Evolutionary conservation across 495 filamentous ascomycete species (phyloP), one percentile per base, ranked within the genome.

Genomic region (Annulohypoxylon moriforme): DNA sequence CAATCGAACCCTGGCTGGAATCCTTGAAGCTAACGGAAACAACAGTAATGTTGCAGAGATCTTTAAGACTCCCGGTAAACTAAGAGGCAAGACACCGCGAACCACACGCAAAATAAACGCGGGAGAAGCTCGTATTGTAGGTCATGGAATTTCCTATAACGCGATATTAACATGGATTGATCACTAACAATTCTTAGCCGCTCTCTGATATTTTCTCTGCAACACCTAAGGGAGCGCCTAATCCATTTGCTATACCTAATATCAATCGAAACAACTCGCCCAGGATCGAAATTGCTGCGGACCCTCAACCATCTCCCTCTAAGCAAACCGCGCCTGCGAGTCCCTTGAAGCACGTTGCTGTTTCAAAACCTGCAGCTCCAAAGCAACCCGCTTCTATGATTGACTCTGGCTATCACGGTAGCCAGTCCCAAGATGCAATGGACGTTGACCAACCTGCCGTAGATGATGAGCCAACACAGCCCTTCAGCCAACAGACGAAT

Each of bases 41-140:
- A 52, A 63, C 72, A 94, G 92, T 53, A 94, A 94, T 78, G 90
- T 98, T 60, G 86, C 93, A 29, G 96, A 98, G 69, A 87, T 94
- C 1, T 97, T 98, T 82, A 99, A 99, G 75, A 98, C 96, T 4
- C 96, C 96, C 1, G 95, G 94, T 22, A 98, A 96, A 71, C 81
- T 97, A 81, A 89, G 94, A 68, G 96, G 94, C 63, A 98, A 96
- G 82, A 98, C 96, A 6, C 95, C 96, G 38, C 87, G 93, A 50
- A 97, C 94, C 1, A 84, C 84, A 13, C 86, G 93, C 49, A 97
- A 96, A 79, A 85, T 82, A 25, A 87, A 89, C 73, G 80, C 84
- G 6, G 80, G 85, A 60, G 91, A 92, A 78, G 76, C 81, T 50
- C 89, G 94, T 72, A 86, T 90, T 76, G 93, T 97, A 82, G 69